Evolutionary conservation across 345 rosid genomes (phyloP), one percentile per base, ranked within the genome.

Genomic region (Boechera stricta): DNA sequence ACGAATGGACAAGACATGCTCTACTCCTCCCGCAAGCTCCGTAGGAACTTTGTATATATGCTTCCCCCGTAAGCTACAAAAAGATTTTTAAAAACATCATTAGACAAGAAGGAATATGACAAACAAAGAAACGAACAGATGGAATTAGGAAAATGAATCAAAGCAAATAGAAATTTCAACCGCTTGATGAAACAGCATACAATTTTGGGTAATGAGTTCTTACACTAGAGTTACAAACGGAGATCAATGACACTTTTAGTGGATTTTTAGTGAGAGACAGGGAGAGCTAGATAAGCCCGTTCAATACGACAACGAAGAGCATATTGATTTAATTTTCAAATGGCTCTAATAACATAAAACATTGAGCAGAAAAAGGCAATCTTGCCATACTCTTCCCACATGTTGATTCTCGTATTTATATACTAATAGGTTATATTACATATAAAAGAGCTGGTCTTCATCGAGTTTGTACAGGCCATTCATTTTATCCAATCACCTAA

Each of bases 1-100:
- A 76, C 85, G 90, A 78, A 95, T 82, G 78, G 96, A 89, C 85
- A 95, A 67, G 64, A 92, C 93, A 84, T 85, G 80, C 56, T 88
- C 90, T 74, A 84, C 85, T 54, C 85, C 90, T 64, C 96, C 96
- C 41, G 91, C 85, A 67, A 84, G 83, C 75, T 86, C 91, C 10
- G 79, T 80, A 44, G 98, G 90, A 80, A 95, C 85, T 72, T 79
- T 91, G 84, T 79, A 82, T 51, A 83, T 74, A 58, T 95, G 98
- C 80, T 95, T 95, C 73, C 97, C 96, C 13, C 93, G 90, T 77
- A 95, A 82, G 75, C 99, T 95, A 77, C 65, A 60, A 32, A 21
- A 80, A 38, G 16, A 45, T 42, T 5, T 13, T 2, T 4, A 41
- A 31, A 48, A 21, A 63, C 24, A 51, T 1, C 77, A 81, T 51